These are phyloP conservation scores for Fusarium brevicatenulatum DNA, from an alignment of 2,329 filamentous ascomycete species.

Conservation along the genomic window DNA sequence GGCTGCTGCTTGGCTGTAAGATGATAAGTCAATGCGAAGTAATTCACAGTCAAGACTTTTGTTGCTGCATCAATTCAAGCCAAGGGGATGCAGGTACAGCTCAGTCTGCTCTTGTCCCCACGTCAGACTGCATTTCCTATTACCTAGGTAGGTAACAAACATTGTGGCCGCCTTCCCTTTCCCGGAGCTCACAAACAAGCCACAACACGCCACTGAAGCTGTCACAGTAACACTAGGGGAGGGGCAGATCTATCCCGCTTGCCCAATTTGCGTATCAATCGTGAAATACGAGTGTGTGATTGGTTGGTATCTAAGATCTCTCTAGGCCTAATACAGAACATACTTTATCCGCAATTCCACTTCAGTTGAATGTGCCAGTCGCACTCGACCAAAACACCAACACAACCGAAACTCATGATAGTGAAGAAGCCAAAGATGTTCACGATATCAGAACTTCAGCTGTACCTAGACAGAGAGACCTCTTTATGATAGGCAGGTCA, in stretches of 20 bases:
- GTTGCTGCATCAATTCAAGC: background rate
- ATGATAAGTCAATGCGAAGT: background rate
- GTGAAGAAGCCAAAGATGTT: background rate
- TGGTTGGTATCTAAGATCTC: background rate
- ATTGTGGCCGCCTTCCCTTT: conserved; percentile 18
- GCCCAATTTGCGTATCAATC: conserved; percentile 24
- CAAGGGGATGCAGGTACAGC: conserved; percentile 3
- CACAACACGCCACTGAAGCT: conserved; percentile 16
- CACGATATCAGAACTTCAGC: background rate
- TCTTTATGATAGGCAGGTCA: no score
- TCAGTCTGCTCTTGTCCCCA: conserved; percentile 18
- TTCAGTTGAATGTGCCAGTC: background rate
- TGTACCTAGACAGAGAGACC: rapidly evolving
- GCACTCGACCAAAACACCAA: conserved; percentile 3
- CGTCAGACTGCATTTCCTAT: background rate
- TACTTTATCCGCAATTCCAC: background rate
- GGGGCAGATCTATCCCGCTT: conserved; percentile 19
- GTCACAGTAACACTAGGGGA: conserved; percentile 17
- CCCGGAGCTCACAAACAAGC: conserved; percentile 26
- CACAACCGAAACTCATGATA: background rate
- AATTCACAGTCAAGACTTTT: background rate
- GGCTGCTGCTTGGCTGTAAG: background rate
- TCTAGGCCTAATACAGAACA: conserved; percentile 11
- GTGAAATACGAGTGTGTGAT: background rate
- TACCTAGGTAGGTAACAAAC: background rate